These are phyloP conservation scores for Pyrus bretschneideri DNA, from an alignment of 306 rosid species.

Conservation along the genomic window DNA sequence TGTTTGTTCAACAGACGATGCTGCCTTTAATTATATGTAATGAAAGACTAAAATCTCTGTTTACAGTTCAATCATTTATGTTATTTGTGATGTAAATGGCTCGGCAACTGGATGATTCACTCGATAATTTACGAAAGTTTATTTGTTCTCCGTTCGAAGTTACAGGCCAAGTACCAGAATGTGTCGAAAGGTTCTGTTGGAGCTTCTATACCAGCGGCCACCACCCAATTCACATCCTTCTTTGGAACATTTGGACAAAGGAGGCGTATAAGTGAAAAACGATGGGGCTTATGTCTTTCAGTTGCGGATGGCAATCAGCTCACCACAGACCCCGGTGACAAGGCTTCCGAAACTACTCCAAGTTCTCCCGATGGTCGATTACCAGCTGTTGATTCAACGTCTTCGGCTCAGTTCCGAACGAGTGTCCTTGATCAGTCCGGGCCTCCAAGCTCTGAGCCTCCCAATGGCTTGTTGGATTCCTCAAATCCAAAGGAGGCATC, in stretches of 20 bases:
- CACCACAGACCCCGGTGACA: constrained; percentile 41
- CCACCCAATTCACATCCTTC: constrained; percentile 33
- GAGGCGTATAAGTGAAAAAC: constrained; percentile 36
- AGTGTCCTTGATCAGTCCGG: constrained; percentile 20
- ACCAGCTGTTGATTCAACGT: constrained; percentile 19
- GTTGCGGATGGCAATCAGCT: constrained; percentile 63
- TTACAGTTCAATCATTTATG: background rate
- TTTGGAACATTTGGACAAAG: constrained; percentile 27
- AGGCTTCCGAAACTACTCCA: constrained; percentile 32
- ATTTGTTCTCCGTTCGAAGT: constrained; percentile 31
- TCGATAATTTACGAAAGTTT: constrained; percentile 20
- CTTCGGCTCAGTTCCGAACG: constrained; percentile 27
- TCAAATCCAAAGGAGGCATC: constrained; percentile 27
- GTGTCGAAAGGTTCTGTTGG: constrained; percentile 44
- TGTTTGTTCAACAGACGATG: background rate
- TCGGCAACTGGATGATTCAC: constrained; percentile 11
- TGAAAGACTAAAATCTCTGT: background rate
- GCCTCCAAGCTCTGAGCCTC: constrained; percentile 35
- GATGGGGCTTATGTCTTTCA: constrained; percentile 32
- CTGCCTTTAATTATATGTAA: background rate
- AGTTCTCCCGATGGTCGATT: constrained; percentile 24
- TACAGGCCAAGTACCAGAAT: constrained; percentile 47
- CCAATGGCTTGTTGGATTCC: constrained; percentile 33
- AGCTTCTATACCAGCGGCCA: constrained; percentile 38
- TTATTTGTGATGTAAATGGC: constrained; percentile 1